phyloP scores from a whole-genome alignment of 225 moss, liverwort and hornwort species.

The Physcomitrium patens region DNA sequence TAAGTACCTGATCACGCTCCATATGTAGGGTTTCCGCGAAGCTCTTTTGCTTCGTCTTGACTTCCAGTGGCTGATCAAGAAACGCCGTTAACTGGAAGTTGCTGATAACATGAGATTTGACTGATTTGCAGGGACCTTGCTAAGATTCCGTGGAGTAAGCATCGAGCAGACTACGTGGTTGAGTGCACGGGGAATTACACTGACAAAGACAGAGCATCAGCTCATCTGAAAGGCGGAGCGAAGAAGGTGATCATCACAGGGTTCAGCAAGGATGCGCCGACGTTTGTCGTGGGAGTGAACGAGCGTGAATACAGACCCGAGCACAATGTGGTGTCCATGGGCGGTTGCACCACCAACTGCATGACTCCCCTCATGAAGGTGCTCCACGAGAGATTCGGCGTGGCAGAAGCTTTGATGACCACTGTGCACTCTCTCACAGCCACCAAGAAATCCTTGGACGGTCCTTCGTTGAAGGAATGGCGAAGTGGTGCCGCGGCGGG shows the following conservation, averaged over 20 bases:
- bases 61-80: neutral
- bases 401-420: slow-evolving; percentile 50
- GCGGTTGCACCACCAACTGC: slow-evolving; percentile 62
- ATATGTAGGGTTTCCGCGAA: neutral
- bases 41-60: neutral
- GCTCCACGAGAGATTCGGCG: slow-evolving; percentile 55
- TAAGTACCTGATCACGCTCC: slow-evolving; percentile 21
- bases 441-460: slow-evolving; percentile 30
- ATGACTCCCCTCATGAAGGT: slow-evolving; percentile 56
- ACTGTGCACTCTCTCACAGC: slow-evolving; percentile 53
- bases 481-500: slow-evolving; percentile 32
- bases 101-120: neutral
- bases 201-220: slow-evolving; percentile 44
- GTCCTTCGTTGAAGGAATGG: slow-evolving; percentile 54
- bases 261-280: slow-evolving; percentile 57
- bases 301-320: slow-evolving; percentile 55
- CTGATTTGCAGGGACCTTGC: slow-evolving; percentile 44
- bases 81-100: too few species aligned
- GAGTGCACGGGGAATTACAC: slow-evolving; percentile 65
- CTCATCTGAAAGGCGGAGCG: slow-evolving; percentile 61
- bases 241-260: slow-evolving; percentile 65
- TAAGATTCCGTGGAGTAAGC: slow-evolving; percentile 58
- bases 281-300: slow-evolving; percentile 60
- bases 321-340: slow-evolving; percentile 53
- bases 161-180: slow-evolving; percentile 53